Evolutionary conservation across 176 grass and related monocot genomes (phyloP), one percentile per base, ranked within the genome.

Genomic region (Dendrocalamus sinicus): DNA sequence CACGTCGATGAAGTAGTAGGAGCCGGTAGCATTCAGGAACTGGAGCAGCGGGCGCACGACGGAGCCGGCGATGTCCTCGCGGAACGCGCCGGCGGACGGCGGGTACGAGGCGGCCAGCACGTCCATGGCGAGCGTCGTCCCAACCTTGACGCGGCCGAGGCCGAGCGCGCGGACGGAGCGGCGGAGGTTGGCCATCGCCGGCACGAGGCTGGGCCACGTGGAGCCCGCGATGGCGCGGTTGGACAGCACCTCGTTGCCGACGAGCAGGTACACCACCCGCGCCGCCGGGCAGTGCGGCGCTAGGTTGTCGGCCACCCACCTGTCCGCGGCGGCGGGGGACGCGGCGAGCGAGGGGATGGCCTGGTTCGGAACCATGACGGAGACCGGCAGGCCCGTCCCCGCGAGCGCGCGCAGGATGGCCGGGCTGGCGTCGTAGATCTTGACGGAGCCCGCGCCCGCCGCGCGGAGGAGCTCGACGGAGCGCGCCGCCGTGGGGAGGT

Each of bases 161-260:
- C 48, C n/a, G 26, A 3, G 69, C 24, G 9, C 13, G 45, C 12
- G 75, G 81, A 94, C 69, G 19, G 85, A 66, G 69, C 67, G 75
- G 73, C 62, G 87, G 46, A 97, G 80, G 89, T 97, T 93, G 40
- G 35, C 61, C 85, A 97, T 97, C 17, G 94, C 91, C 3, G 94
- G 91, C 46, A 93, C 89, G 80, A 91, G 24, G 48, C 7, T 16
- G 13, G 39, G 67, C 91, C 95, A 93, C 40, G 91, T 90, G 35
- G 93, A 90, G 9, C 48, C 77, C 15, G 82, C 69, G 39, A 87
- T n/a, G 67, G 77, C 87, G 30, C 32, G 73, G 89, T 98, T n/a
- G 7, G 95, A 93, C 15, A 93, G 91, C 45, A 98, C 83, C 89
- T 98, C 95, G 88, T 98, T 98, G 32, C 95, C 93, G 26, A 98